A percentile compares a stretch with the other conserved stretches of the same genome.
Evolutionary conservation across 2,329 filamentous ascomycete genomes (phyloP).

Genomic region (Truncatella angustata): DNA sequence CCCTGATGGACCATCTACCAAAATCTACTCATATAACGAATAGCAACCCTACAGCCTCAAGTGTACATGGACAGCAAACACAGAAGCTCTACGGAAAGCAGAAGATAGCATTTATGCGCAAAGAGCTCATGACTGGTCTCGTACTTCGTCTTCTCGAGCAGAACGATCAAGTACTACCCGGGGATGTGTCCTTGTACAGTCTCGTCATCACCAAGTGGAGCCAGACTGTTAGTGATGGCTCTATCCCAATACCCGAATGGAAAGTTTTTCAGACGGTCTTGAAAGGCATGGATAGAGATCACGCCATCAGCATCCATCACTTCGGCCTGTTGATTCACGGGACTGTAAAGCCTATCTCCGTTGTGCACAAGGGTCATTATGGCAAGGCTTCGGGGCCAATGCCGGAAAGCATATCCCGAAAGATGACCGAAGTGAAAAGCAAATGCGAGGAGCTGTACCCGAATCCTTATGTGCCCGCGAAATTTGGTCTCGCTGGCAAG

Average conservation of each 20-base stretch:
- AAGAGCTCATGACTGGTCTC: slow-evolving; percentile 3
- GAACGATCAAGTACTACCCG: slow-evolving; percentile 48
- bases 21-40: too few relatives aligned
- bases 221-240: slow-evolving; percentile 32
- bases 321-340: slow-evolving; percentile 3
- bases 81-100: neutral
- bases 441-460: slow-evolving; percentile 11
- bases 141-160: slow-evolving; percentile 31
- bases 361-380: neutral
- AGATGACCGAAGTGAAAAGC: slow-evolving; percentile 7
- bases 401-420: neutral
- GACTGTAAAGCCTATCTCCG: slow-evolving; percentile 3
- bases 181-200: slow-evolving; percentile 48
- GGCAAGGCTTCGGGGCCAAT: neutral
- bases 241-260: slow-evolving; percentile 34
- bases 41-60: too few relatives aligned
- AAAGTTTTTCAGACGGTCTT: slow-evolving; percentile 23
- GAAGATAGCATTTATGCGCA: neutral
- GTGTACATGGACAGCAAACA: neutral
- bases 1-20: too few relatives aligned
- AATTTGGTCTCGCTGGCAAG: neutral
- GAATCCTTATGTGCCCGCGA: slow-evolving; percentile 11
- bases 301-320: slow-evolving; percentile 4
- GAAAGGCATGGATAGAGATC: slow-evolving; percentile 21
- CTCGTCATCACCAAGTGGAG: slow-evolving; percentile 45